Conservation (phyloP, 768 basidiomycete species). For the Auriscalpium orientale region DNA sequence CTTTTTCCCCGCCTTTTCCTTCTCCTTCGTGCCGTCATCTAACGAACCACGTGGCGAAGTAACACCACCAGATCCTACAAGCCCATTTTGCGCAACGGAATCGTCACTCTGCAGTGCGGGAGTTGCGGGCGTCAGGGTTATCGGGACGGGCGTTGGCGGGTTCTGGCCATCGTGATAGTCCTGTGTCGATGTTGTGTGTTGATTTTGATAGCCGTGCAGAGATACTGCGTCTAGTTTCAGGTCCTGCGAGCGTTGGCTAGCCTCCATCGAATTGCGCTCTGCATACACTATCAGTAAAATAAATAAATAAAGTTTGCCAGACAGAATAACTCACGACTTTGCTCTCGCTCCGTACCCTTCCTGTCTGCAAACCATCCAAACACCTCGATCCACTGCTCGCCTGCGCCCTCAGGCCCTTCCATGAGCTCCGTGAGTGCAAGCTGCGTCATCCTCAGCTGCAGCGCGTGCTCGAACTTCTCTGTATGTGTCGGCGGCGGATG, state of each 20-base stretch:
- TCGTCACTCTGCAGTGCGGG: constrained; percentile 1
- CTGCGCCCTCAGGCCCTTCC: constrained; percentile 81
- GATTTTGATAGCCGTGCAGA: not conserved
- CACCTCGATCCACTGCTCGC: constrained; percentile 72
- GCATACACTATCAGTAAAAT: not conserved
- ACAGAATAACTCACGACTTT: constrained; percentile 11
- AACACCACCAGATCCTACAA: not conserved
- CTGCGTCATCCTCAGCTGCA: constrained; percentile 84
- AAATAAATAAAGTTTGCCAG: not conserved
- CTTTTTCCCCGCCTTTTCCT: constrained; percentile 52
- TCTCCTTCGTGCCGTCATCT: constrained; percentile 21
- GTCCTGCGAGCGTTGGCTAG: constrained; percentile 5
- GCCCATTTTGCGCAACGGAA: not conserved
- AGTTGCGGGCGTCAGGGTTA: not conserved
- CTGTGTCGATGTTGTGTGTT: not conserved
- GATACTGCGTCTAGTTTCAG: constrained; percentile 1
- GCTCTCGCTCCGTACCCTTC: constrained; percentile 24
- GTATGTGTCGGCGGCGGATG: constrained; percentile 42
- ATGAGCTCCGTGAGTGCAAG: constrained; percentile 73
- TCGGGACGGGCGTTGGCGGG: not conserved
- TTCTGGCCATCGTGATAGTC: not conserved
- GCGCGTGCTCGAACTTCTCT: constrained; percentile 66
- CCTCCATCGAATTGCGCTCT: constrained; percentile 10
- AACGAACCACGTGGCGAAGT: not conserved
- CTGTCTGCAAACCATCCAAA: constrained; percentile 80